These are phyloP conservation scores for Chlamydomonas eustigma DNA, from an alignment of 139 green algal genomes.

Conservation along the genomic window DNA sequence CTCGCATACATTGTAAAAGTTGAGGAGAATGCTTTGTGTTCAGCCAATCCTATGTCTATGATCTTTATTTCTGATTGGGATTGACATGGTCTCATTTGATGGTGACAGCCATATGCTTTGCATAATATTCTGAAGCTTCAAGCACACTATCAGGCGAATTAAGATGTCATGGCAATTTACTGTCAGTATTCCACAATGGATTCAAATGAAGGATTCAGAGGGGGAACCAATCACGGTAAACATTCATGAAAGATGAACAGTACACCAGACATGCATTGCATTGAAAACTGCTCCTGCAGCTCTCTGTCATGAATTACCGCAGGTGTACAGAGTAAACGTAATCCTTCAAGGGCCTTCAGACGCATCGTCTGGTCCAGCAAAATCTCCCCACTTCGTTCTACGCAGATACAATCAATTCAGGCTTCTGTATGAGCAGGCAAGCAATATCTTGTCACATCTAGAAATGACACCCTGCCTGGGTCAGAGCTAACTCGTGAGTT, in stretches of 20 bases:
- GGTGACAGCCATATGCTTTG: too few species aligned
- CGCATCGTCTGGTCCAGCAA: background rate
- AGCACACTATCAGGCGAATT: background rate
- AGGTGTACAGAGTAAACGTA: constrained; percentile 57
- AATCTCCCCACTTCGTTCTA: constrained; percentile 49
- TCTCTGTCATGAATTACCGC: too few species aligned
- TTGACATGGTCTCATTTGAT: too few species aligned
- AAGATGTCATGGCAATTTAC: constrained; percentile 36
- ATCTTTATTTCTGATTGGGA: too few species aligned
- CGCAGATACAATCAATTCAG: constrained; percentile 54
- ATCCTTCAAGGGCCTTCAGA: constrained; percentile 36
- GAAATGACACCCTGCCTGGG: too few species aligned
- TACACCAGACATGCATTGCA: too few species aligned
- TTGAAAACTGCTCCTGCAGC: too few species aligned
- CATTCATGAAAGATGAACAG: too few species aligned
- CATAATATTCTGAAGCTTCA: background rate
- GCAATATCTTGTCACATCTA: too few species aligned
- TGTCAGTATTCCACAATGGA: constrained; percentile 43
- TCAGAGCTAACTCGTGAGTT: background rate
- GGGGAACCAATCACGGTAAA: constrained; percentile 44
- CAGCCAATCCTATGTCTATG: too few species aligned
- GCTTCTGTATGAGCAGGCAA: constrained; percentile 43
- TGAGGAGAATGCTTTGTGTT: too few species aligned
- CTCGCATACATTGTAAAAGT: too few species aligned
- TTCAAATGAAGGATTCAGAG: constrained; percentile 45